Percentiles rank a stretch among this genome's conserved stretches.
phyloP scores from a whole-genome alignment of 306 rosid species.

The Aeschynomene evenia region DNA sequence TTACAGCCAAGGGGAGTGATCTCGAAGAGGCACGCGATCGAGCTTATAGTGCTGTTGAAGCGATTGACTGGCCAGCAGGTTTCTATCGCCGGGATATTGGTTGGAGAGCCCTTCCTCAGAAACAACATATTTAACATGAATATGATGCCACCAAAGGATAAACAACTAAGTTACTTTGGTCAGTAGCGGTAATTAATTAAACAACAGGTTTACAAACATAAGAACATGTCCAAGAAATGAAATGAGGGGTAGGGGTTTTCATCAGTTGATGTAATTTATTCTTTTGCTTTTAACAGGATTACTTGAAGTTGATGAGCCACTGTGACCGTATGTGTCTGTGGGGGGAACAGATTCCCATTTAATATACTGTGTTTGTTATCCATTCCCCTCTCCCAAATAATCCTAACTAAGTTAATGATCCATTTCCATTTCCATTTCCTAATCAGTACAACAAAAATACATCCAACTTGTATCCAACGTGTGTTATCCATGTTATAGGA shows the following conservation, averaged over 20 bases:
- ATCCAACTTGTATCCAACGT: no score
- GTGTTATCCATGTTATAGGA: no score
- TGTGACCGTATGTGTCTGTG: no score
- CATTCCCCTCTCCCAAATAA: no score
- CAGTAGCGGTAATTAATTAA: not conserved
- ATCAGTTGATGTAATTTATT: not conserved
- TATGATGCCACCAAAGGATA: conserved; percentile 41
- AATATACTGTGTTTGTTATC: no score
- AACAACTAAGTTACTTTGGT: not conserved
- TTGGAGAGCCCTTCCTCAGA: conserved; percentile 86
- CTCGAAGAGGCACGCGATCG: conserved; percentile 78
- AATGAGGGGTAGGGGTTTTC: not conserved
- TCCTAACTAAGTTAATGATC: no score
- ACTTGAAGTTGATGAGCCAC: conserved; percentile 4
- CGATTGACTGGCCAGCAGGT: conserved; percentile 80
- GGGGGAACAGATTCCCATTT: no score
- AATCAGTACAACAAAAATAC: no score
- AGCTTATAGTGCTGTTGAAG: conserved; percentile 71
- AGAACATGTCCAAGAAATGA: conserved; percentile 4
- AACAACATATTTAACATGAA: no score
- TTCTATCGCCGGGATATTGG: conserved; percentile 90
- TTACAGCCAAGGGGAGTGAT: conserved; percentile 78
- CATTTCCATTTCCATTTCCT: no score
- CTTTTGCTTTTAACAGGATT: conserved; percentile 6
- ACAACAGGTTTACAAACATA: not conserved